These are phyloP conservation scores for Forsythia suspensa DNA, from an alignment of 257 asterid species.

Conservation along the genomic window DNA sequence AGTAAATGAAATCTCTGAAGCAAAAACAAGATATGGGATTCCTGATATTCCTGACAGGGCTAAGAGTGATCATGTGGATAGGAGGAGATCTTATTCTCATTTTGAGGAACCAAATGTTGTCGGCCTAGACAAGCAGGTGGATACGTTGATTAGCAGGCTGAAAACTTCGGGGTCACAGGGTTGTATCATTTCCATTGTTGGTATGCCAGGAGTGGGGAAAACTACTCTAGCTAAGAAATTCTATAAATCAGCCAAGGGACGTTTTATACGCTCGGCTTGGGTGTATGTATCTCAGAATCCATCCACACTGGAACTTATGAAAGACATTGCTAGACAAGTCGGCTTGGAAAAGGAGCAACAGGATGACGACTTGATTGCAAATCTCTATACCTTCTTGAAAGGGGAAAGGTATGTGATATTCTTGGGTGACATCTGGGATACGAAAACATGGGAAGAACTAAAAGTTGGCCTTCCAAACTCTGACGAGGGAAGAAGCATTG, in stretches of 20 bases:
- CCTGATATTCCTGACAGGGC: background rate
- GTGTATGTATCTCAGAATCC: slow-evolving; percentile 4
- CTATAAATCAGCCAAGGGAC: background rate
- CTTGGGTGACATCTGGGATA: background rate
- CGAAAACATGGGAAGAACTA: background rate
- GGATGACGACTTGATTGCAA: background rate
- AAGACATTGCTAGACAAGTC: background rate
- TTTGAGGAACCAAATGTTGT: background rate
- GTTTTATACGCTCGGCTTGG: background rate
- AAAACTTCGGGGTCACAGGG: background rate
- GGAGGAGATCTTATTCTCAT: background rate
- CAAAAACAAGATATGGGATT: background rate
- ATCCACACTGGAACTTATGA: background rate
- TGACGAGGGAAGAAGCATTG: background rate
- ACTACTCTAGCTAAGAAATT: slow-evolving; percentile 12
- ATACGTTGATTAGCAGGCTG: background rate
- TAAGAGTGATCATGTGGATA: background rate
- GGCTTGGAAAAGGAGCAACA: background rate
- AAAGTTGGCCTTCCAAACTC: background rate
- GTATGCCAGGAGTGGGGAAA: slow-evolving; percentile 14
- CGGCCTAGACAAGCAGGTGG: background rate
- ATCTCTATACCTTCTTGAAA: background rate
- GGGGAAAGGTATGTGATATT: background rate
- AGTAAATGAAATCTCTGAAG: background rate
- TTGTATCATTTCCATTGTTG: slow-evolving; percentile 8